Percentiles rank a stretch among this genome's conserved stretches.
Conservation (phyloP, 768 basidiomycete genomes). For the Pleurotus tuoliensis region DNA sequence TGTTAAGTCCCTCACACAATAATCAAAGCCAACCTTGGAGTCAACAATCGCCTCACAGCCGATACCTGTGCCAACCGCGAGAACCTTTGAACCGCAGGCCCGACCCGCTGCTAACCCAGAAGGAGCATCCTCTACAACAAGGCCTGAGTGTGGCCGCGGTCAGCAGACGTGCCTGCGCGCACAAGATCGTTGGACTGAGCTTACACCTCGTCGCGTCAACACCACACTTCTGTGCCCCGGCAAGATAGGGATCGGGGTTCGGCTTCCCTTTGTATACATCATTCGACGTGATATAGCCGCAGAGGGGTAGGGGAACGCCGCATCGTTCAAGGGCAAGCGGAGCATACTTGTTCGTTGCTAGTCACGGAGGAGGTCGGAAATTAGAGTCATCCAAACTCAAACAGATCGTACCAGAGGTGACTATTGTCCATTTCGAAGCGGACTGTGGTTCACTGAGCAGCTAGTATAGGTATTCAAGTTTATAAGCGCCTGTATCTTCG, state of each 20-base stretch:
- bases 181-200: constrained; percentile 13
- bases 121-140: constrained; percentile 90
- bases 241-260: constrained; percentile 83
- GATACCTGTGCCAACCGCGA: constrained; percentile 86
- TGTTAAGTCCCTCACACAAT: constrained; percentile 65
- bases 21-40: constrained; percentile 56
- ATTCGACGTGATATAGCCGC: constrained; percentile 69
- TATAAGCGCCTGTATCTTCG: neutral
- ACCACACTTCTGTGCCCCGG: constrained; percentile 62
- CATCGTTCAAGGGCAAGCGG: constrained; percentile 62
- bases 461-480: neutral
- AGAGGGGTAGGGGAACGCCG: constrained; percentile 52
- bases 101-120: constrained; percentile 74
- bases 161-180: neutral
- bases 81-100: constrained; percentile 69
- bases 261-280: constrained; percentile 77
- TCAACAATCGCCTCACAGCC: constrained; percentile 46
- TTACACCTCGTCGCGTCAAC: constrained; percentile 55
- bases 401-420: constrained; percentile 61
- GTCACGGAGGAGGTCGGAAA: constrained; percentile 2
- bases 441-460: constrained; percentile 13
- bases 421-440: constrained; percentile 70
- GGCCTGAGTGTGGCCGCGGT: constrained; percentile 36
- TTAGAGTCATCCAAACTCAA: neutral
- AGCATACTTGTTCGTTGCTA: constrained; percentile 75